phyloP scores from a whole-genome alignment of 225 moss, liverwort and hornwort species.

The Lunularia cruciata region DNA sequence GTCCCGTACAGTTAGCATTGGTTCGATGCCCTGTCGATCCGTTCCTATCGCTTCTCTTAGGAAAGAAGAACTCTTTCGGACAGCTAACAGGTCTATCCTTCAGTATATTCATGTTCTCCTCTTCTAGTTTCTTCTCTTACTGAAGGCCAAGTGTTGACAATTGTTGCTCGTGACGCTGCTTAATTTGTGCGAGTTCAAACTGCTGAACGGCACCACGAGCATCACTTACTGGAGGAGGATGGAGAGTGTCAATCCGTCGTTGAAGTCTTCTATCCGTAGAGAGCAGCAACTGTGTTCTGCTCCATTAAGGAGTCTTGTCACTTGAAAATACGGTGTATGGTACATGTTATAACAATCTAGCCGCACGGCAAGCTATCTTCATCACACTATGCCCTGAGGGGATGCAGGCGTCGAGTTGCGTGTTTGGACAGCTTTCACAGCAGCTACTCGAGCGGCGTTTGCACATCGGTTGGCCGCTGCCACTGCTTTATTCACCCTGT shows the following conservation, averaged over 20 bases:
- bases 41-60: conserved; percentile 14
- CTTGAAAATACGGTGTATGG: conserved; percentile 26
- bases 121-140: conserved; percentile 19
- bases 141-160: conserved; percentile 28
- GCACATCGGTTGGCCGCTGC: conserved; percentile 78
- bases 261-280: conserved; percentile 16
- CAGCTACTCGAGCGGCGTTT: conserved; percentile 82
- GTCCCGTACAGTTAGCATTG: background rate
- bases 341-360: conserved; percentile 29
- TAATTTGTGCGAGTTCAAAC: background rate
- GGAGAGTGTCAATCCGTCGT: conserved; percentile 1
- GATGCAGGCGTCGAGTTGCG: conserved; percentile 41
- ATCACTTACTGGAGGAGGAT: conserved; percentile 16
- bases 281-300: conserved; percentile 36
- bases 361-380: conserved; percentile 20
- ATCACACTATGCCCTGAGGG: conserved; percentile 38
- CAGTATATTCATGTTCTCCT: conserved; percentile 2
- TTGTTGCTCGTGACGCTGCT: conserved; percentile 17
- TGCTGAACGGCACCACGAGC: conserved; percentile 11
- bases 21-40: conserved; percentile 5
- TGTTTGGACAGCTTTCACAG: conserved; percentile 79
- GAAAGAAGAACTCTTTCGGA: background rate
- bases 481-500: conserved; percentile 76
- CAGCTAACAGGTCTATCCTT: background rate
- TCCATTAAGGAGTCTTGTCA: conserved; percentile 15